Conservation (phyloP, 257 asterid species). For the Scutellaria minor region DNA sequence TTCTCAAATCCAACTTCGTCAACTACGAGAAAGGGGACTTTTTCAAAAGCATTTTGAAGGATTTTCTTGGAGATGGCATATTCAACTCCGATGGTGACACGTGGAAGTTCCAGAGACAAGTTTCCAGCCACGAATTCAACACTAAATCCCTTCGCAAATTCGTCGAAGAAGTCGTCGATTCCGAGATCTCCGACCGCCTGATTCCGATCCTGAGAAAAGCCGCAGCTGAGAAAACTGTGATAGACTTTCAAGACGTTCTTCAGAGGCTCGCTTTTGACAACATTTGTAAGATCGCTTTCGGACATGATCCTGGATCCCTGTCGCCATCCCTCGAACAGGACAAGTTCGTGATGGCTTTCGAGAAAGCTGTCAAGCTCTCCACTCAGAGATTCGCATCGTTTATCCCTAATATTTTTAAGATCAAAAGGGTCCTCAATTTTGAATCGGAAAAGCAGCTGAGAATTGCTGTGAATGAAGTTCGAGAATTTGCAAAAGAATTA, state of each 20-base stretch:
- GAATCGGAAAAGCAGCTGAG: slow-evolving; percentile 49
- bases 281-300: slow-evolving; percentile 50
- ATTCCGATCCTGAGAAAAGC: slow-evolving; percentile 39
- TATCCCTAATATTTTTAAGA: slow-evolving; percentile 43
- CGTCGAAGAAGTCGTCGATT: slow-evolving; percentile 43
- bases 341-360: slow-evolving; percentile 47
- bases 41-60: slow-evolving; percentile 10
- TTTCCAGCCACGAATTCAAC: slow-evolving; percentile 54
- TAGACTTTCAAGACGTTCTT: slow-evolving; percentile 43
- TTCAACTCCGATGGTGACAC: slow-evolving; percentile 51
- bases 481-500: slow-evolving; percentile 40
- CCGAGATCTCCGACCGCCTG: slow-evolving; percentile 43
- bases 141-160: slow-evolving; percentile 48
- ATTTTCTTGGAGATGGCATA: slow-evolving; percentile 51
- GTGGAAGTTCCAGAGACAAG: slow-evolving; percentile 58
- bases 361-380: slow-evolving; percentile 39
- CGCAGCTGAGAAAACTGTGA: slow-evolving; percentile 24
- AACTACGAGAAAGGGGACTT: slow-evolving; percentile 45
- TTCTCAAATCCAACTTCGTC: slow-evolving; percentile 45
- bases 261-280: slow-evolving; percentile 53
- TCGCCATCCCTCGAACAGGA: slow-evolving; percentile 43
- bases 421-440: slow-evolving; percentile 33
- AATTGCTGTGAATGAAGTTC: slow-evolving; percentile 33
- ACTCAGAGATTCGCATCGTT: slow-evolving; percentile 23
- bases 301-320: slow-evolving; percentile 46